A percentile compares a stretch with the other conserved stretches of the same genome.
Conservation (phyloP, 2,329 filamentous ascomycete species). For the Ophiosphaerella korrae region DNA sequence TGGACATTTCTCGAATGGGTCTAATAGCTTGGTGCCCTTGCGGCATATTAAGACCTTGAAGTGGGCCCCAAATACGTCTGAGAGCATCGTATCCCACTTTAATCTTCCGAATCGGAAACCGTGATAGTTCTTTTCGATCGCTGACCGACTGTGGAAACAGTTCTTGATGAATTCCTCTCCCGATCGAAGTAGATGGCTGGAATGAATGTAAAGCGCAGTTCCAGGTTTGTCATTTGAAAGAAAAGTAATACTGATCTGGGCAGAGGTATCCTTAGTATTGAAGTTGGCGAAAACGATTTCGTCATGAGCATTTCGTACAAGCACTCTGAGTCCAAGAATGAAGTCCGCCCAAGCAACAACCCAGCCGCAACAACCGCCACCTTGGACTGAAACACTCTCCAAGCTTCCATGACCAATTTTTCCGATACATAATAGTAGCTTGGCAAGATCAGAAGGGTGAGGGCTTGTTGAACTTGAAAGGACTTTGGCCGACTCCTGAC, state of each 20-base stretch:
- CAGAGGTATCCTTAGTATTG: background rate
- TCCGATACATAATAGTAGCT: background rate
- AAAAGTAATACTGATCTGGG: background rate
- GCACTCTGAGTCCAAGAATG: conserved; percentile 7
- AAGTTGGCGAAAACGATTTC: background rate
- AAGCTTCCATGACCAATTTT: conserved; percentile 1
- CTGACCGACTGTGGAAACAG: background rate
- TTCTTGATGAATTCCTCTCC: conserved; percentile 2
- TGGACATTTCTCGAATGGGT: too few relatives aligned
- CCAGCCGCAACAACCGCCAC: conserved; percentile 6
- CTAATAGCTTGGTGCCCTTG: background rate
- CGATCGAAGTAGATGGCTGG: background rate
- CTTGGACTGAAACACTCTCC: background rate
- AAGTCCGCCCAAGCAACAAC: conserved; percentile 6
- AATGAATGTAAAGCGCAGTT: background rate
- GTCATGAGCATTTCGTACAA: background rate
- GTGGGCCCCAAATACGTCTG: conserved; percentile 1
- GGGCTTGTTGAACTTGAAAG: background rate
- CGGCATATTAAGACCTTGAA: background rate
- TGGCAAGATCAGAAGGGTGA: conserved; percentile 6
- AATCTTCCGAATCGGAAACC: conserved; percentile 1
- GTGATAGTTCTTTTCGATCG: background rate
- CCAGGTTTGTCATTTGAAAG: background rate
- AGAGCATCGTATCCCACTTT: conserved; percentile 6
- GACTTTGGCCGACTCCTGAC: background rate